These are phyloP conservation scores for Phytophthora aleatoria DNA, from an alignment of 352 stramenopile genomes.

Conservation along the genomic window DNA sequence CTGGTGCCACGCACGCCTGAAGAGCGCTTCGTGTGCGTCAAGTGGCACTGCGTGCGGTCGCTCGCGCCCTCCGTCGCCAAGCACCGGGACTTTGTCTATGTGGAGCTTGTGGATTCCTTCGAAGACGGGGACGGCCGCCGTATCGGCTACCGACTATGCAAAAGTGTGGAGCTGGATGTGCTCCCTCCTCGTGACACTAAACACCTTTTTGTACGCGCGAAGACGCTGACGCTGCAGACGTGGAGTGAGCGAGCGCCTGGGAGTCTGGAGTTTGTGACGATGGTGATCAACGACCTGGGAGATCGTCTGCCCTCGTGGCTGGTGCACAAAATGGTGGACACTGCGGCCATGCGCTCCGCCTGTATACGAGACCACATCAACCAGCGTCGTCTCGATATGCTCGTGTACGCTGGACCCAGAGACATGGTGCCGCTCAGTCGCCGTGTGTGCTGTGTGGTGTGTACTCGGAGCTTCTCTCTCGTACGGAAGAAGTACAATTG, in stretches of 20 bases:
- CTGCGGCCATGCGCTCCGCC: constrained; percentile 71
- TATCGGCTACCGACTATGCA: constrained; percentile 74
- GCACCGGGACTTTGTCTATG: constrained; percentile 84
- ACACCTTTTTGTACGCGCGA: constrained; percentile 67
- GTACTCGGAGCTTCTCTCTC: constrained; percentile 83
- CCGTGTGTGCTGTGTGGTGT: constrained; percentile 80
- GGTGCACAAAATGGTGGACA: constrained; percentile 84
- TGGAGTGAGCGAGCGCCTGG: constrained; percentile 60
- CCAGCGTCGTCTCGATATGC: constrained; percentile 69
- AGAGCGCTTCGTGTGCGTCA: constrained; percentile 81
- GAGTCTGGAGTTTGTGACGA: constrained; percentile 76
- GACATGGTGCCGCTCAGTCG: constrained; percentile 74
- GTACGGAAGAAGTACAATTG: constrained; percentile 89
- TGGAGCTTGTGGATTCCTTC: constrained; percentile 85
- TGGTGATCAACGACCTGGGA: constrained; percentile 84
- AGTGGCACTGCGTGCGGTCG: constrained; percentile 82
- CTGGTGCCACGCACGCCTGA: constrained; percentile 63
- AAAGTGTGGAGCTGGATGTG: constrained; percentile 75
- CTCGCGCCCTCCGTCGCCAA: constrained; percentile 75
- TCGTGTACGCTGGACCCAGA: constrained; percentile 67
- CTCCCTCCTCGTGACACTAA: constrained; percentile 49
- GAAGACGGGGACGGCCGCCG: constrained; percentile 59
- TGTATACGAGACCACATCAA: constrained; percentile 82
- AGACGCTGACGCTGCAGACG: constrained; percentile 78
- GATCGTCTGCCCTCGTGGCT: constrained; percentile 80